Conservation (phyloP, 2,329 filamentous ascomycete species). For the Penicillium freii region DNA sequence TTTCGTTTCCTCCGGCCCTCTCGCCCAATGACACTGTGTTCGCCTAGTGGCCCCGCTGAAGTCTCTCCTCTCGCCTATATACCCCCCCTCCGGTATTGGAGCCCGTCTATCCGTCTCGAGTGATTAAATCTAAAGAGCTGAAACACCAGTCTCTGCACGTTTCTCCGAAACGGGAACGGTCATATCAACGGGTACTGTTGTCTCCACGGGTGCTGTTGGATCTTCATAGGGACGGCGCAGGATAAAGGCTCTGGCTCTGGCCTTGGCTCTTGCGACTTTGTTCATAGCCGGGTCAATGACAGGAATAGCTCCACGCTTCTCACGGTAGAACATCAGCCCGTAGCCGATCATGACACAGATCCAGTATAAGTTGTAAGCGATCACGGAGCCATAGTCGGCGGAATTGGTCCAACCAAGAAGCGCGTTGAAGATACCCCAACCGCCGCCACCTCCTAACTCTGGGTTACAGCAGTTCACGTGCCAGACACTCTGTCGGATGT, state of each 20-base stretch:
- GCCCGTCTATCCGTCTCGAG: not conserved
- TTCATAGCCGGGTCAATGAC: slow-evolving; percentile 18
- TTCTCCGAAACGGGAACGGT: not conserved
- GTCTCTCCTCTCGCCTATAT: not conserved
- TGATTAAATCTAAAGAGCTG: not conserved
- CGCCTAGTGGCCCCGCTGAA: not conserved
- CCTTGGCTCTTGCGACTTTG: slow-evolving; percentile 11
- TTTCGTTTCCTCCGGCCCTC: not conserved
- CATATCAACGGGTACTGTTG: not conserved
- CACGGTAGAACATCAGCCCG: slow-evolving; percentile 19
- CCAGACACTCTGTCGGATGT: slow-evolving; percentile 75
- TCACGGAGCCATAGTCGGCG: slow-evolving; percentile 80
- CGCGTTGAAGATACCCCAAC: slow-evolving; percentile 85
- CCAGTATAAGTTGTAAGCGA: slow-evolving; percentile 89
- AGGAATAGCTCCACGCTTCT: slow-evolving; percentile 19
- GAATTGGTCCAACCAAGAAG: slow-evolving; percentile 85
- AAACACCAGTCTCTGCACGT: not conserved
- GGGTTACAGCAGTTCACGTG: slow-evolving; percentile 84
- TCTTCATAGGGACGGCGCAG: slow-evolving; percentile 15
- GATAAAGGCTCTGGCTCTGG: slow-evolving; percentile 17
- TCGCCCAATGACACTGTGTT: not conserved
- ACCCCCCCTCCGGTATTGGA: not conserved
- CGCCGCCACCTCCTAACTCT: slow-evolving; percentile 66
- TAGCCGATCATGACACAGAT: slow-evolving; percentile 22
- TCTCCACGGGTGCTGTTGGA: not conserved